Evolutionary conservation across 2,329 filamentous ascomycete species (phyloP).

Genomic region (Aspergillus candidus): DNA sequence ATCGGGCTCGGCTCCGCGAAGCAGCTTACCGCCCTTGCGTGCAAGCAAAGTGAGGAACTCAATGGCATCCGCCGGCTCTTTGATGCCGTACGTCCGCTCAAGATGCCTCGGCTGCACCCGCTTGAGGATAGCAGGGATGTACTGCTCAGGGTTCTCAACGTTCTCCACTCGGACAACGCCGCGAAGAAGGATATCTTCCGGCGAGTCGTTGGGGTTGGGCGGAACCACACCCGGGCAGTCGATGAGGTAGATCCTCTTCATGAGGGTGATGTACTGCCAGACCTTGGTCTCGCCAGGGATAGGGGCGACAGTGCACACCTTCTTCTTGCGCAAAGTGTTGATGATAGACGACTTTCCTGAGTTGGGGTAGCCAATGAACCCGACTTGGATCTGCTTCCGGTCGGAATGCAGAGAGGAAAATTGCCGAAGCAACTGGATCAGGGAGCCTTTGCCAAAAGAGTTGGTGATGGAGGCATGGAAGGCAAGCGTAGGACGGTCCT

Average conservation of each 20-base stretch:
- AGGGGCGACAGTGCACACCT: slow-evolving; percentile 86
- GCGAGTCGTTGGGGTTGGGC: slow-evolving; percentile 74
- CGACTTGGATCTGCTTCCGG: slow-evolving; percentile 90
- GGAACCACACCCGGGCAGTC: slow-evolving; percentile 96
- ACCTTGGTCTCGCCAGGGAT: slow-evolving; percentile 97
- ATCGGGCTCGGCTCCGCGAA: slow-evolving; percentile 92
- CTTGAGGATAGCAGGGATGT: slow-evolving; percentile 74
- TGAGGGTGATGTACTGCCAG: slow-evolving; percentile 95
- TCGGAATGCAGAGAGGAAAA: slow-evolving; percentile 86
- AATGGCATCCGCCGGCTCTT: slow-evolving; percentile 67
- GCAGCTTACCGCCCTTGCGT: slow-evolving; percentile 74
- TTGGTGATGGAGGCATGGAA: slow-evolving; percentile 95
- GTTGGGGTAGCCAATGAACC: slow-evolving; percentile 84
- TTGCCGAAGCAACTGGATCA: slow-evolving; percentile 87
- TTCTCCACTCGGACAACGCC: slow-evolving; percentile 94
- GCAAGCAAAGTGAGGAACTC: slow-evolving; percentile 84
- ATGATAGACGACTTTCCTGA: slow-evolving; percentile 96
- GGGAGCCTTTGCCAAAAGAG: slow-evolving; percentile 89
- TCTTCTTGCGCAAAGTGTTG: slow-evolving; percentile 90
- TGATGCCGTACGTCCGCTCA: slow-evolving; percentile 86
- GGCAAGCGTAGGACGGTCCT: slow-evolving; percentile 86
- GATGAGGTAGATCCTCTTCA: slow-evolving; percentile 91
- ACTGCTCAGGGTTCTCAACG: slow-evolving; percentile 92
- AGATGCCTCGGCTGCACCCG: slow-evolving; percentile 82
- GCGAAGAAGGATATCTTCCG: slow-evolving; percentile 80